These are phyloP conservation scores for Saccharomyces mikatae DNA, from an alignment of 805 yeast genomes.

Conservation along the genomic window DNA sequence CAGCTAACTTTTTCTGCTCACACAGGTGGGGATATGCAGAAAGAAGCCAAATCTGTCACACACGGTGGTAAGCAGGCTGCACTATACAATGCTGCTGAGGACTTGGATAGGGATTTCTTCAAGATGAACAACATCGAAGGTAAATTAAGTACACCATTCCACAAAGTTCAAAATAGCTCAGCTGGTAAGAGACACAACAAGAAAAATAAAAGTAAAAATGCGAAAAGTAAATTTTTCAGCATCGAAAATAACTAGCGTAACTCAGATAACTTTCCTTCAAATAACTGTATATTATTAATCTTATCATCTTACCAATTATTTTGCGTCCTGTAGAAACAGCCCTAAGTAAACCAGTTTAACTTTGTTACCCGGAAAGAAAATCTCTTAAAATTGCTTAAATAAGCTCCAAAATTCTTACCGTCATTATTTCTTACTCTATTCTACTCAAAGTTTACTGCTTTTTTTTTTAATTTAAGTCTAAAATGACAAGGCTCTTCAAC, in stretches of 20 bases:
- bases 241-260: not conserved
- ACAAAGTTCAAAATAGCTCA: constrained; percentile 34
- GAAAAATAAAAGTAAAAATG: constrained; percentile 59
- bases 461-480: not conserved
- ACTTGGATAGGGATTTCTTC: constrained; percentile 81
- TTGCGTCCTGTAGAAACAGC: not conserved
- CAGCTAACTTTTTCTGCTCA: constrained; percentile 76
- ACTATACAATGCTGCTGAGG: constrained; percentile 67
- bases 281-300: not conserved
- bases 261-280: not conserved
- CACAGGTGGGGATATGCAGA: constrained; percentile 42
- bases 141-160: constrained; percentile 64
- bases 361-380: not conserved
- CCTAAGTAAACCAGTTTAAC: not conserved
- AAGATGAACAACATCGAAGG: constrained; percentile 58
- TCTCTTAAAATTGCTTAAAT: not conserved
- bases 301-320: not conserved
- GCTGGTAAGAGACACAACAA: constrained; percentile 57
- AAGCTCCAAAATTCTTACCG: too few relatives aligned
- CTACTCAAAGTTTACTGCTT: not conserved
- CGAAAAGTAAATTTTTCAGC: not conserved
- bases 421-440: not conserved
- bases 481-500: constrained; percentile 15
- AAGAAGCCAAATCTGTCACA: constrained; percentile 44
- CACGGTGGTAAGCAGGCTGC: constrained; percentile 84